phyloP scores from a whole-genome alignment of 2,329 filamentous ascomycete species.

The Sphaerulina vaccinii region DNA sequence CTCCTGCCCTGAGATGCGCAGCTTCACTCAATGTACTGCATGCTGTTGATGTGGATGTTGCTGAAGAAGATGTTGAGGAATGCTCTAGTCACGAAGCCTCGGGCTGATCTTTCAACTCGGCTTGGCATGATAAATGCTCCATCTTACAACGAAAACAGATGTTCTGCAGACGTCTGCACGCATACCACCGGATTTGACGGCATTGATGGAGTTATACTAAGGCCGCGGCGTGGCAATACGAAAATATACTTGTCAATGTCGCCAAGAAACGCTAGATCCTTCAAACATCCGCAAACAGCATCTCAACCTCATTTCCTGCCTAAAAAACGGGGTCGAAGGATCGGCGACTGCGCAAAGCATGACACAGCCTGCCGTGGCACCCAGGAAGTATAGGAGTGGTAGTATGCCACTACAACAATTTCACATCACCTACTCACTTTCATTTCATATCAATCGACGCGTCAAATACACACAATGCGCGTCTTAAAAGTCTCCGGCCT shows the following conservation, averaged over 20 bases:
- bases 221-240: not conserved
- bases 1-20: not conserved
- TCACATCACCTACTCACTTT: too few species aligned
- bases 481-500: conserved; percentile 2
- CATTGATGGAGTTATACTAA: not conserved
- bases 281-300: conserved; percentile 1
- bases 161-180: too few species aligned
- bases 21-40: not conserved
- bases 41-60: not conserved
- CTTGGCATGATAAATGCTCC: too few species aligned
- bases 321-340: not conserved
- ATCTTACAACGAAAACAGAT: too few species aligned
- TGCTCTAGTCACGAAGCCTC: too few species aligned
- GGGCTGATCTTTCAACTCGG: too few species aligned
- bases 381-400: not conserved
- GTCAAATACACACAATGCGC: conserved; percentile 12
- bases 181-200: not conserved
- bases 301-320: not conserved
- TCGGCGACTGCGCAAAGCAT: not conserved
- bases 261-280: conserved; percentile 11
- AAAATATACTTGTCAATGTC: not conserved
- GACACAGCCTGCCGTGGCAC: not conserved
- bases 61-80: not conserved
- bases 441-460: not conserved
- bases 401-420: too few species aligned